A percentile compares a stretch with the other conserved stretches of the same genome.
phyloP scores from a whole-genome alignment of 1,284 basidiomycete genomes.

The Fistulinella staudtii region DNA sequence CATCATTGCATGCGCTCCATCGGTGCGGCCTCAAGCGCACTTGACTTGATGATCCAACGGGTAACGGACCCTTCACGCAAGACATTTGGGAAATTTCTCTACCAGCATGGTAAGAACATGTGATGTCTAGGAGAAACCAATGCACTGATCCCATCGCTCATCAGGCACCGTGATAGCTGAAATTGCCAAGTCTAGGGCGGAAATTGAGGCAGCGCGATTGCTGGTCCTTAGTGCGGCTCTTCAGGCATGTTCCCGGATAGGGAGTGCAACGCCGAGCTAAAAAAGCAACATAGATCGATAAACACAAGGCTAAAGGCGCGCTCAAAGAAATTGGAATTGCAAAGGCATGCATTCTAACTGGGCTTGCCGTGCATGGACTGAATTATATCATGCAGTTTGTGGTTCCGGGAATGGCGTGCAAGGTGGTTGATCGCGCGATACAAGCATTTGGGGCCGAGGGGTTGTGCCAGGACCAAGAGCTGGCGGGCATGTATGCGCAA shows the following conservation, averaged over 20 bases:
- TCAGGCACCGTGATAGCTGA: slow-evolving; percentile 84
- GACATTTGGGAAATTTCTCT: slow-evolving; percentile 91
- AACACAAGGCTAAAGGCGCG: slow-evolving; percentile 87
- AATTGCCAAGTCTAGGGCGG: slow-evolving; percentile 88
- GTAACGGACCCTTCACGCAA: slow-evolving; percentile 87
- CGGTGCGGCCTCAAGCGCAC: slow-evolving; percentile 79
- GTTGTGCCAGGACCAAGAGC: slow-evolving; percentile 83
- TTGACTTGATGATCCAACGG: slow-evolving; percentile 88
- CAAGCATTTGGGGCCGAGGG: slow-evolving; percentile 96
- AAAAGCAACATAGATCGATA: slow-evolving; percentile 74
- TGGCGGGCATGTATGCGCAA: slow-evolving; percentile 77
- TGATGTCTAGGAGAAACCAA: not conserved
- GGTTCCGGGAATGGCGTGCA: slow-evolving; percentile 84
- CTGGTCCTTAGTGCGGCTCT: slow-evolving; percentile 92
- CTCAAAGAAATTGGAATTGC: slow-evolving; percentile 96
- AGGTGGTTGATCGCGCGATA: slow-evolving; percentile 90
- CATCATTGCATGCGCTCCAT: slow-evolving; percentile 99
- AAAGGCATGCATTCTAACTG: slow-evolving; percentile 54
- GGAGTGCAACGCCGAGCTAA: not conserved
- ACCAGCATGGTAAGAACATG: slow-evolving; percentile 73
- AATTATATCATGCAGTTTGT: slow-evolving; percentile 60
- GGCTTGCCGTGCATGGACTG: too few species aligned
- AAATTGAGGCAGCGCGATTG: slow-evolving; percentile 85
- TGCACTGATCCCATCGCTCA: slow-evolving; percentile 6
- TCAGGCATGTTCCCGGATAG: slow-evolving; percentile 47